Evolutionary conservation across 805 yeast genomes (phyloP).

Genomic region (Clavispora phyllophila): DNA sequence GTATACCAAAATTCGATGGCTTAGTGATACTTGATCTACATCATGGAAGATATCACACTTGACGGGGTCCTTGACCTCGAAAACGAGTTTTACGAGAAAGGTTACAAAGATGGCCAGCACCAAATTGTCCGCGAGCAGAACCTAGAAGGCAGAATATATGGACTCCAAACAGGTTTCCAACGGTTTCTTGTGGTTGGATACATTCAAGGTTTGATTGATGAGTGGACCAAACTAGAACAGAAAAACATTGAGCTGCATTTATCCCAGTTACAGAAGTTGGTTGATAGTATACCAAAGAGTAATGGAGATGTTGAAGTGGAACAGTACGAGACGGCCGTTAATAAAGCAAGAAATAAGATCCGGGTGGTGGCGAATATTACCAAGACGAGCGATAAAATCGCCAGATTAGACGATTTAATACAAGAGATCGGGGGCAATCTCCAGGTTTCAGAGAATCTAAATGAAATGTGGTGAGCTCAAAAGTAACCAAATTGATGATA

Average conservation of each 20-base stretch:
- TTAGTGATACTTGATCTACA: not conserved
- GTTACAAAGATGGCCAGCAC: constrained; percentile 64
- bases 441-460: constrained; percentile 31
- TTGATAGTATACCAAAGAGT: constrained; percentile 12
- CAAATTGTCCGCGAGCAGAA: constrained; percentile 57
- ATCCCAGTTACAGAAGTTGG: constrained; percentile 24
- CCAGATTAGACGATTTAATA: constrained; percentile 26
- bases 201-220: constrained; percentile 44
- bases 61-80: constrained; percentile 56
- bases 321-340: constrained; percentile 45
- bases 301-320: constrained; percentile 57
- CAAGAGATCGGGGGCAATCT: constrained; percentile 35
- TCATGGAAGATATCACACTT: constrained; percentile 30
- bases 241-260: constrained; percentile 19
- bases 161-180: constrained; percentile 75
- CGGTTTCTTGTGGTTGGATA: constrained; percentile 68
- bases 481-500: not conserved
- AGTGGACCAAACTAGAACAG: constrained; percentile 23
- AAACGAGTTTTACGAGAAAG: constrained; percentile 56
- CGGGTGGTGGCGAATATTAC: constrained; percentile 41
- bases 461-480: constrained; percentile 39
- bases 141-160: constrained; percentile 79
- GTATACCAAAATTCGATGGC: not conserved
- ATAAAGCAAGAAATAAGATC: constrained; percentile 57
- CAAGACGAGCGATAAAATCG: constrained; percentile 26